A percentile compares a stretch with the other conserved stretches of the same genome.
Conservation (phyloP, 768 basidiomycete species). For the Plicaturopsis crispa region DNA sequence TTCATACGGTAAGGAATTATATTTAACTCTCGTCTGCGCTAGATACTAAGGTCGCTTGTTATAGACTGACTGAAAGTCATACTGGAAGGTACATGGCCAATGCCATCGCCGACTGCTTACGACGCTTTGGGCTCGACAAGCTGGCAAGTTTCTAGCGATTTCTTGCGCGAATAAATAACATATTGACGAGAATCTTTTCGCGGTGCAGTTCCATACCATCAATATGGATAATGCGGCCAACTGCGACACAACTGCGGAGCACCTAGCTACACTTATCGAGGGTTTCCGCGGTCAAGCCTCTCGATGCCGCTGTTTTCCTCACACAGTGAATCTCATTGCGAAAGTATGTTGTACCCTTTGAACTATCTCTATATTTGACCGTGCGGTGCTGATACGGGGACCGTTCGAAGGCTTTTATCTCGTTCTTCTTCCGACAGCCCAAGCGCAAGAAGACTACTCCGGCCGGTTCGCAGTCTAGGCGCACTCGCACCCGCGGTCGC, state of each 20-base stretch:
- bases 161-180: no score
- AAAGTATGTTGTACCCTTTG: conserved; percentile 15
- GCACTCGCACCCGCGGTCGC: background rate
- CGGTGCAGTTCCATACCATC: conserved; percentile 17
- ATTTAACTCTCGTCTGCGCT: no score
- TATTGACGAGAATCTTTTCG: no score
- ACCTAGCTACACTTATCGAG: conserved; percentile 13
- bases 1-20: conserved; percentile 20
- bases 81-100: conserved; percentile 21
- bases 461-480: background rate
- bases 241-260: conserved; percentile 17
- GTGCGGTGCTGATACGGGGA: no score
- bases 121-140: conserved; percentile 18
- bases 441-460: conserved; percentile 12
- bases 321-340: conserved; percentile 24
- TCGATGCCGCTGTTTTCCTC: conserved; percentile 19
- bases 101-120: conserved; percentile 16
- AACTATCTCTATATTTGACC: background rate
- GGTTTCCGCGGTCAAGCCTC: conserved; percentile 13
- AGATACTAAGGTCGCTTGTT: no score
- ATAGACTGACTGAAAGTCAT: conserved; percentile 20
- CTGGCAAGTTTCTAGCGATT: conserved; percentile 17
- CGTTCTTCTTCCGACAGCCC: conserved; percentile 19
- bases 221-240: conserved; percentile 27
- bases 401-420: conserved; percentile 15